Evolutionary conservation across 2,329 filamentous ascomycete genomes (phyloP).

Genomic region (Paraphaeosphaeria sporulosa): DNA sequence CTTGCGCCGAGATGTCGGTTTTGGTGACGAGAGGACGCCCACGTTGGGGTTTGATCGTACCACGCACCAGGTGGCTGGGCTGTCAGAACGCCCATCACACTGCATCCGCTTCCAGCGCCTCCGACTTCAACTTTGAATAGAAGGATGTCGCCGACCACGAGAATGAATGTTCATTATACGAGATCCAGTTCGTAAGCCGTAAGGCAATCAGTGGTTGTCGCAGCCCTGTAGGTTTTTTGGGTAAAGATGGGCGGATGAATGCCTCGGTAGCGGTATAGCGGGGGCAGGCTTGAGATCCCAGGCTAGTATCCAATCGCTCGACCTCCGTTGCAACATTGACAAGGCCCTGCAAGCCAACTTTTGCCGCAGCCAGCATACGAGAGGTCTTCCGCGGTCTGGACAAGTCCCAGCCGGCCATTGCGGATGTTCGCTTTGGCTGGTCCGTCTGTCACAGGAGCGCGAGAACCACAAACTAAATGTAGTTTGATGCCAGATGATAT

Average conservation of each 20-base stretch:
- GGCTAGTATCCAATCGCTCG: slow-evolving; percentile 2
- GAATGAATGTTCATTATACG: not conserved
- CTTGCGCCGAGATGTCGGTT: not conserved
- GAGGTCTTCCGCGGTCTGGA: slow-evolving; percentile 3
- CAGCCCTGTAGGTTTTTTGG: not conserved
- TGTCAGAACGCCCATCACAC: slow-evolving; percentile 3
- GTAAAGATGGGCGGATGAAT: slow-evolving; percentile 5
- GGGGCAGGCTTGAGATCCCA: not conserved
- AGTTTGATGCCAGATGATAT: not conserved
- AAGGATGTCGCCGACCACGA: not conserved
- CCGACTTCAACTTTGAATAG: not conserved
- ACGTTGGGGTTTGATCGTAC: not conserved
- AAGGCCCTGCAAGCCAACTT: not conserved
- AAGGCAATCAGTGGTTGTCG: not conserved
- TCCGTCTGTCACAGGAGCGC: not conserved
- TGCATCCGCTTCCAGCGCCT: not conserved
- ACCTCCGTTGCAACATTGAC: not conserved
- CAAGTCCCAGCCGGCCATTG: not conserved
- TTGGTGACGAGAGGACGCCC: not conserved
- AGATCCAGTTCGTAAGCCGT: not conserved
- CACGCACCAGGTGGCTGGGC: slow-evolving; percentile 7
- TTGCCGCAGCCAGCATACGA: not conserved
- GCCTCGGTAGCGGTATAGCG: not conserved
- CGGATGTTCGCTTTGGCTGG: slow-evolving; percentile 1
- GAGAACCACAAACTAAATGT: not conserved